Evolutionary conservation across 2,329 filamentous ascomycete species (phyloP).

Genomic region (Geosmithia morbida): DNA sequence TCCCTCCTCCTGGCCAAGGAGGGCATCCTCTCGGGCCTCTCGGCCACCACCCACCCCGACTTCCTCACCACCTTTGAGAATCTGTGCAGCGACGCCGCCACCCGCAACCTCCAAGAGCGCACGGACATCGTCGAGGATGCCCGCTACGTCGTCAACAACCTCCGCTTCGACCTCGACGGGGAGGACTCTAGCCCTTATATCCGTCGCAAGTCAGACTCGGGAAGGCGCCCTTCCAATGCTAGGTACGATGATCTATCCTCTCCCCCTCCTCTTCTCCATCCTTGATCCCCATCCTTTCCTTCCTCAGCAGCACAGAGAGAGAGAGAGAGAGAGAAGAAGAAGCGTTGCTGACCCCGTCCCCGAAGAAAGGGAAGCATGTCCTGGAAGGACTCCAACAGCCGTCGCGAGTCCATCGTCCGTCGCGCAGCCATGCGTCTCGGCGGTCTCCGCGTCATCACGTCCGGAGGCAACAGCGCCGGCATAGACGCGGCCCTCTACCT

Average conservation of each 20-base stretch:
- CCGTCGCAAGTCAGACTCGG: constrained; percentile 55
- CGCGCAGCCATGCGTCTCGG: constrained; percentile 62
- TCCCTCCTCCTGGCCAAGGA: constrained; percentile 62
- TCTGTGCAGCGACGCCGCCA: constrained; percentile 59
- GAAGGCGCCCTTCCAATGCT: constrained; percentile 44
- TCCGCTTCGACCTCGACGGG: constrained; percentile 71
- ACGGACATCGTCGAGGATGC: constrained; percentile 71
- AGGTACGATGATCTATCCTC: no score
- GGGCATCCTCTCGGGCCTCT: constrained; percentile 64
- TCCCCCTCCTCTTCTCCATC: no score
- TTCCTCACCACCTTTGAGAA: constrained; percentile 70
- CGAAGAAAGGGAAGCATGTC: constrained; percentile 70
- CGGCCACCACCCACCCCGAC: constrained; percentile 73
- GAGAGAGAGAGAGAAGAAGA: no score
- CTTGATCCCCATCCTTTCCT: constrained; percentile 3
- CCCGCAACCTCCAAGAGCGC: constrained; percentile 56
- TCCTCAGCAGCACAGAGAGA: no score
- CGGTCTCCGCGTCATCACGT: constrained; percentile 61
- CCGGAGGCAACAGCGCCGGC: constrained; percentile 64
- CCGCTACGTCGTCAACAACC: constrained; percentile 83
- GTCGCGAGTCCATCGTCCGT: constrained; percentile 68
- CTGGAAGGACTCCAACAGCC: constrained; percentile 57
- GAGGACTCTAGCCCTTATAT: constrained; percentile 77
- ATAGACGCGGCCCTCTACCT: constrained; percentile 76
- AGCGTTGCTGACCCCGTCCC: background rate